phyloP scores from a whole-genome alignment of 169 alveolate species.

The Eimeria maxima region DNA sequence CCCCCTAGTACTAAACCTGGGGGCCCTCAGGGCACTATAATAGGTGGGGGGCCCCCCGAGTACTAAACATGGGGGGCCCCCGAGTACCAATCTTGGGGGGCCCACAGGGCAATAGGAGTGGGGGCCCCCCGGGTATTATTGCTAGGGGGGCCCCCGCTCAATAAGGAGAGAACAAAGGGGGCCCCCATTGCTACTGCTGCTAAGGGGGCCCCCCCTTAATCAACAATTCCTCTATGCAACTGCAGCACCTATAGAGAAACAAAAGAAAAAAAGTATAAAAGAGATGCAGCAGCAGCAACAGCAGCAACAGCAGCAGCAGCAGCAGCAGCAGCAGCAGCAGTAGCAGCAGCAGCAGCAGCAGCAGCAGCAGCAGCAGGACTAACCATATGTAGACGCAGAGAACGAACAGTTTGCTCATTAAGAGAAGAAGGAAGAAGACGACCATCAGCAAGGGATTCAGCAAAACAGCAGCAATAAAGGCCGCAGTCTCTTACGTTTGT shows the following conservation, averaged over 20 bases:
- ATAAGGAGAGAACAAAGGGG: background rate
- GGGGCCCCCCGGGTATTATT: no score
- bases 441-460: constrained; percentile 63
- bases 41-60: background rate
- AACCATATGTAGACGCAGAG: constrained; percentile 39
- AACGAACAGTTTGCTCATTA: background rate
- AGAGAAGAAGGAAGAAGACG: background rate
- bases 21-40: background rate
- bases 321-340: background rate
- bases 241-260: constrained; percentile 41
- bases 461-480: constrained; percentile 66
- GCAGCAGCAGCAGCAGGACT: constrained; percentile 23
- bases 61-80: background rate
- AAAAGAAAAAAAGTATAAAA: background rate
- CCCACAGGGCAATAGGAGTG: background rate
- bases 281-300: constrained; percentile 12
- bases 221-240: constrained; percentile 37
- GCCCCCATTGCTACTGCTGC: background rate
- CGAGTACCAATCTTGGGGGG: background rate
- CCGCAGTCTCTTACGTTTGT: constrained; percentile 73
- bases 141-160: constrained; percentile 8
- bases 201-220: background rate
- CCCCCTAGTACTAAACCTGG: background rate
- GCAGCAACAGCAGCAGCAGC: constrained; percentile 30
- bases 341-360: constrained; percentile 14